A percentile compares a stretch with the other conserved stretches of the same genome.
phyloP scores from a whole-genome alignment of 2,329 filamentous ascomycete genomes.

The Trichophyton rubrum region DNA sequence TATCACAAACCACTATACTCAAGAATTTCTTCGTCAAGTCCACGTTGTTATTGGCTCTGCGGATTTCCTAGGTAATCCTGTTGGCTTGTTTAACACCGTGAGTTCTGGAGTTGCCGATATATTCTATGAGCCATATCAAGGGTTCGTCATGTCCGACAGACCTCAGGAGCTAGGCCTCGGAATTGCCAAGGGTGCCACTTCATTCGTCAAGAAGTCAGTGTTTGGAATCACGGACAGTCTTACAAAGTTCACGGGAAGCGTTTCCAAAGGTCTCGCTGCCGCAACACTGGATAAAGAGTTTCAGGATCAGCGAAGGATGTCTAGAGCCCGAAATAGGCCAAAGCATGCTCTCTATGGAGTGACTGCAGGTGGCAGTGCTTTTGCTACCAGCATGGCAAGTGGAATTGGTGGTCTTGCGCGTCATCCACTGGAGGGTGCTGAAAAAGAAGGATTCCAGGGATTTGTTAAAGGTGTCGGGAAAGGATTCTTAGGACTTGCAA shows the following conservation, averaged over 20 bases:
- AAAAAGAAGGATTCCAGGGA: conserved; percentile 83
- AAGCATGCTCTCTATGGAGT: conserved; percentile 97
- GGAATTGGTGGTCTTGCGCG: conserved; percentile 86
- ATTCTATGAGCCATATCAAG: conserved; percentile 98
- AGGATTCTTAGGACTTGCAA: conserved; percentile 83
- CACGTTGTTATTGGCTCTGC: conserved; percentile 96
- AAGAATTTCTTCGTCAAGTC: conserved; percentile 89
- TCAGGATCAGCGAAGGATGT: conserved; percentile 90
- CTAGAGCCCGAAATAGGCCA: conserved; percentile 78
- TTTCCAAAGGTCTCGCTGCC: conserved; percentile 90
- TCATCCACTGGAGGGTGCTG: conserved; percentile 88
- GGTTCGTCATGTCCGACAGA: conserved; percentile 87
- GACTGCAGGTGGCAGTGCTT: conserved; percentile 85
- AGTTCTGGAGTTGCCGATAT: conserved; percentile 95
- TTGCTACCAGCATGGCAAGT: conserved; percentile 82
- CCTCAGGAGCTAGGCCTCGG: conserved; percentile 91
- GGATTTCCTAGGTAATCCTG: conserved; percentile 94
- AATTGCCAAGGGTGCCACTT: conserved; percentile 91
- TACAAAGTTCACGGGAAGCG: conserved; percentile 92
- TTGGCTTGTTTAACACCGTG: conserved; percentile 95
- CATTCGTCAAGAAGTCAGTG: conserved; percentile 96
- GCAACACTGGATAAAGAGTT: conserved; percentile 98
- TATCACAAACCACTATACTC: conserved; percentile 87
- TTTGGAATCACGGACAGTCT: conserved; percentile 96
- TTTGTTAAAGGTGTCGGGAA: conserved; percentile 98